Base-by-base conservation (phyloP, 345 rosid species). In the Eutrema yunnanense region DNA sequence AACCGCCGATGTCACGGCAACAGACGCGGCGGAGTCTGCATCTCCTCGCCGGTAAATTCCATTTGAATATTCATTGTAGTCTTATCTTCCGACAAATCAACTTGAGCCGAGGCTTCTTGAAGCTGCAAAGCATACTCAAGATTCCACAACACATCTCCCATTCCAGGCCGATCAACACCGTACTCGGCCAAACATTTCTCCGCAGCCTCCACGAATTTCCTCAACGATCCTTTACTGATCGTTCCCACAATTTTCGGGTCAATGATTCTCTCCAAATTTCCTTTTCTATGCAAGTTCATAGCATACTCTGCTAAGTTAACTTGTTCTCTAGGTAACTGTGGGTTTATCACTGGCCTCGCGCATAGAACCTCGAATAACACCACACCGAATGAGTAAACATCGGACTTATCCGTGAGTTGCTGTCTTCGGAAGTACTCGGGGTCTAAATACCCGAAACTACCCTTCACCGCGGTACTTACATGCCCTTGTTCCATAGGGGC, bases 381-480 rank as follows among this genome's bases (percentile, higher is more conserved):
- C 13, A 92, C 96, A 3, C 98, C 96, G 3, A 92, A 92, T 0
- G 98, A 92, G 80, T 92, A 92, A 6, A 92, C 93, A 73, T 90
- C 96, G 0, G 96, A 88, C 83, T 90, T 92, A 62, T 90, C 92
- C 0, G 95, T 90, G 2, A 90, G 88, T 59, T 90, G 96, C 36
- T 92, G 96, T 51, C 89, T 82, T 60, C 89, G 67, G 81, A 92
- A 92, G 83, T 90, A 88, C 69, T 92, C 96, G 0, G 92, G 98
- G 60, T 90, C 96, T 13, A 90, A 86, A 46, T 90, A 90, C 37
- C 98, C 96, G 22, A 92, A 92, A 72, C 98, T 92, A 9, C 95
- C 96, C 72, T 92, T 90, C 58, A 92, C 95, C 0, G 96, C 92
- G 0, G 95, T 90, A 88, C 98, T 90, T 12, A 88, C 96, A 50